phyloP scores from a whole-genome alignment of 805 yeast genomes.

The Tetrapisispora fleetii region DNA sequence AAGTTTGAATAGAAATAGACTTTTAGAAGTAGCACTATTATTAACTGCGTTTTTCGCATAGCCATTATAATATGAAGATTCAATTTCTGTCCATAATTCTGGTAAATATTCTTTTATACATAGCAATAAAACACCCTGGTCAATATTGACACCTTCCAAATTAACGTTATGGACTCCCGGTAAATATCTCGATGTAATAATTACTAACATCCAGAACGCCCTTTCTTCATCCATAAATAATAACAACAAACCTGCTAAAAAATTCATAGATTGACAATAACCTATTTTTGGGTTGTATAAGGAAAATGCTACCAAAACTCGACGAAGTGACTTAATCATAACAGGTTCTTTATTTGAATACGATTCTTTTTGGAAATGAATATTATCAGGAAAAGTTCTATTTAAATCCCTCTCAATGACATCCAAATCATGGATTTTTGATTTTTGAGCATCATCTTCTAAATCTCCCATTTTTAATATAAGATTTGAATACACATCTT shows the following conservation, averaged over 20 bases:
- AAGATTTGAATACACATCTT: conserved; percentile 64
- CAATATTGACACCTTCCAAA: conserved; percentile 88
- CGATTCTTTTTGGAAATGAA: conserved; percentile 51
- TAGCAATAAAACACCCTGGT: conserved; percentile 88
- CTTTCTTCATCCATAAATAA: conserved; percentile 83
- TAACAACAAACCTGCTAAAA: conserved; percentile 77
- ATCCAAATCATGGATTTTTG: conserved; percentile 50
- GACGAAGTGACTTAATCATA: conserved; percentile 58
- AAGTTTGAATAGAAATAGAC: conserved; percentile 54
- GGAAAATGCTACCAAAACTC: conserved; percentile 79
- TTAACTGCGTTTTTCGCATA: not conserved
- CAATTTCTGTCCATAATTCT: conserved; percentile 55
- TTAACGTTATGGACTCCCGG: conserved; percentile 89
- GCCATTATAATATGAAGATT: conserved; percentile 12
- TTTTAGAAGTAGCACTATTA: conserved; percentile 6
- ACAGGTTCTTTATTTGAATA: conserved; percentile 41
- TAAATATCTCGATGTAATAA: conserved; percentile 71
- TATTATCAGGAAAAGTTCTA: conserved; percentile 91
- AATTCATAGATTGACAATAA: conserved; percentile 91
- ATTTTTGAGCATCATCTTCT: conserved; percentile 15
- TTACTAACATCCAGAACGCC: conserved; percentile 93
- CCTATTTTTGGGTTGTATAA: conserved; percentile 83
- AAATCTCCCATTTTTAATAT: conserved; percentile 52
- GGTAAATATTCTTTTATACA: conserved; percentile 81
- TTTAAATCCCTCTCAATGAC: conserved; percentile 89